Percentiles rank a stretch among this genome's conserved stretches.
Conservation (phyloP, 2,329 filamentous ascomycete genomes). For the Paecilomyces sp. region DNA sequence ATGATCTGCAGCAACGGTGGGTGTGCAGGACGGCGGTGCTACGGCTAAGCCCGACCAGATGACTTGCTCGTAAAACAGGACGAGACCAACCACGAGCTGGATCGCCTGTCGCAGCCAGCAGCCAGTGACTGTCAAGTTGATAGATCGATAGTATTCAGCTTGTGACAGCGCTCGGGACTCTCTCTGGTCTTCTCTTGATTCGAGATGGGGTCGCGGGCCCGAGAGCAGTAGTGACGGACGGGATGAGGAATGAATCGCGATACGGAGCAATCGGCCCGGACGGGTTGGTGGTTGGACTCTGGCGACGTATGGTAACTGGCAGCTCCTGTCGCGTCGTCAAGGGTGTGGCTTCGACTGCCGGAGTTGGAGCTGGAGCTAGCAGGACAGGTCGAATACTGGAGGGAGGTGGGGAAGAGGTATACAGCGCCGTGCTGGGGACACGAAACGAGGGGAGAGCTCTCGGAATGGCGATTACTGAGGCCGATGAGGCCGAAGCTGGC, state of each 20-base stretch:
- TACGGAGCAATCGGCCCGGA: not conserved
- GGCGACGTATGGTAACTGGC: not conserved
- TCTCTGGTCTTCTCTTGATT: not conserved
- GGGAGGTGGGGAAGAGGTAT: not conserved
- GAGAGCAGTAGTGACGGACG: not conserved
- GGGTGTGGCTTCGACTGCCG: not conserved
- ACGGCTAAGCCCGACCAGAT: conserved; percentile 25
- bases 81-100: conserved; percentile 9
- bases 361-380: not conserved
- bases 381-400: not conserved
- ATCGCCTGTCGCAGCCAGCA: conserved; percentile 2
- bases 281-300: not conserved
- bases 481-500: not conserved
- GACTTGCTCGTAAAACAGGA: conserved; percentile 17
- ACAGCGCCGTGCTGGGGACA: not conserved
- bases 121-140: not conserved
- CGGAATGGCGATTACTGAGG: not conserved
- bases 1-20: conserved; percentile 39
- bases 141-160: conserved; percentile 8
- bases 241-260: not conserved
- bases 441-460: not conserved
- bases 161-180: conserved; percentile 13
- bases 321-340: not conserved
- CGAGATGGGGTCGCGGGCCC: not conserved
- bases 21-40: conserved; percentile 14